Conservation (phyloP, 2,329 filamentous ascomycete genomes). For the Zasmidium cellare region DNA sequence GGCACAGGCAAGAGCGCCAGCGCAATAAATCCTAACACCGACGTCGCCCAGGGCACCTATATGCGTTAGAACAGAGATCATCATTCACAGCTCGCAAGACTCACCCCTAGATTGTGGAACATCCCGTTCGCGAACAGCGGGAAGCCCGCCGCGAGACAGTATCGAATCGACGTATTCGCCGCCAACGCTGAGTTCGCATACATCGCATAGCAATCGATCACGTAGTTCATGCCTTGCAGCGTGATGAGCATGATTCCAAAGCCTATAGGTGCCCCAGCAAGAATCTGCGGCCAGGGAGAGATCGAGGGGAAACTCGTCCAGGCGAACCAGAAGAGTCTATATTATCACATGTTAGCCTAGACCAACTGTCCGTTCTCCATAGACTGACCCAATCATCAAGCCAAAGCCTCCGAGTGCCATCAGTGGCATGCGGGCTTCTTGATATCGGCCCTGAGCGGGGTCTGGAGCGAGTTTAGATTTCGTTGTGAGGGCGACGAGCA, state of each 20-base stretch:
- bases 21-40: constrained; percentile 42
- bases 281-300: constrained; percentile 48
- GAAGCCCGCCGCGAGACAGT: constrained; percentile 27
- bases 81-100: neutral
- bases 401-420: constrained; percentile 39
- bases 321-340: constrained; percentile 41
- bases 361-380: too few species aligned
- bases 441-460: constrained; percentile 40
- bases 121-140: constrained; percentile 30
- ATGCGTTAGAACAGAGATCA: constrained; percentile 37
- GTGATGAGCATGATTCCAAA: constrained; percentile 29
- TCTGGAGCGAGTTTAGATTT: constrained; percentile 43
- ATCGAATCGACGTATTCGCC: constrained; percentile 22
- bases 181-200: constrained; percentile 21
- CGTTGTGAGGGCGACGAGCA: constrained; percentile 37
- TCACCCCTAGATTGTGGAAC: neutral
- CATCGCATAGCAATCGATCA: constrained; percentile 58
- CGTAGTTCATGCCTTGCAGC: constrained; percentile 44
- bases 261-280: constrained; percentile 33
- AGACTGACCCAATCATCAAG: constrained; percentile 33
- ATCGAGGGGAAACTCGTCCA: constrained; percentile 40
- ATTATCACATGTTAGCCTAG: too few species aligned
- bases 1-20: constrained; percentile 38
- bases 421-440: constrained; percentile 46
- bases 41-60: constrained; percentile 44